Percentiles rank a stretch among this genome's conserved stretches.
phyloP scores from a whole-genome alignment of 2,329 filamentous ascomycete genomes.

The Pseudopithomyces chartarum region DNA sequence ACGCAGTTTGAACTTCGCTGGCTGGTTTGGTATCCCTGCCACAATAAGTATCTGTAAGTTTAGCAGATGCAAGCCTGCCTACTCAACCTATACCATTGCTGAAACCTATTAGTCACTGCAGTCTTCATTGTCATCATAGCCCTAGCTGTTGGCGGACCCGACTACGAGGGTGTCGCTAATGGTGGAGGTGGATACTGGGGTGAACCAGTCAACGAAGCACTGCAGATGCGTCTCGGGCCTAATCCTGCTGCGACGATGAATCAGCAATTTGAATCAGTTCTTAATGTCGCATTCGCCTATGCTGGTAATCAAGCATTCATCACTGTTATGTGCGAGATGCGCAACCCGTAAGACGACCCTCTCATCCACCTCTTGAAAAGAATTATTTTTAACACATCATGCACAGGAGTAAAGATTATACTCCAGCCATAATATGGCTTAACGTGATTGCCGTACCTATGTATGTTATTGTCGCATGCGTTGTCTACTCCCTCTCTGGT shows the following conservation, averaged over 20 bases:
- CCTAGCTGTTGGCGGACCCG: constrained; percentile 17
- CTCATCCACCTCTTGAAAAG: no score
- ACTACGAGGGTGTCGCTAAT: neutral
- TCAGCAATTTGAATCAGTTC: constrained; percentile 12
- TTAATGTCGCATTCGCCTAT: constrained; percentile 33
- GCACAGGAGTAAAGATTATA: constrained; percentile 52
- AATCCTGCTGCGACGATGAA: neutral
- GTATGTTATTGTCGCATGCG: constrained; percentile 43
- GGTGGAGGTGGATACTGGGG: no score
- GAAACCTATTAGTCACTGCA: no score
- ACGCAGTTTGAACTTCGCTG: no score
- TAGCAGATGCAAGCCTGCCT: constrained; percentile 20
- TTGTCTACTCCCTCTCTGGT: constrained; percentile 71
- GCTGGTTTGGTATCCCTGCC: no score
- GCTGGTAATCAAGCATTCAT: constrained; percentile 33
- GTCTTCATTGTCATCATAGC: constrained; percentile 29
- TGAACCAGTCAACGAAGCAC: no score
- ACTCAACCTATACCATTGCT: no score
- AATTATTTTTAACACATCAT: no score
- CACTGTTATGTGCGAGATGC: constrained; percentile 18
- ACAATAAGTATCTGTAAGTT: constrained; percentile 5
- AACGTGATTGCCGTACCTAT: constrained; percentile 63
- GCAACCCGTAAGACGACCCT: neutral
- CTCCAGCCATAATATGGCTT: constrained; percentile 65
- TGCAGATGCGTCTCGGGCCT: neutral